Base-by-base conservation (phyloP, 257 asterid genomes). In the Ajuga chamaepitys region DNA sequence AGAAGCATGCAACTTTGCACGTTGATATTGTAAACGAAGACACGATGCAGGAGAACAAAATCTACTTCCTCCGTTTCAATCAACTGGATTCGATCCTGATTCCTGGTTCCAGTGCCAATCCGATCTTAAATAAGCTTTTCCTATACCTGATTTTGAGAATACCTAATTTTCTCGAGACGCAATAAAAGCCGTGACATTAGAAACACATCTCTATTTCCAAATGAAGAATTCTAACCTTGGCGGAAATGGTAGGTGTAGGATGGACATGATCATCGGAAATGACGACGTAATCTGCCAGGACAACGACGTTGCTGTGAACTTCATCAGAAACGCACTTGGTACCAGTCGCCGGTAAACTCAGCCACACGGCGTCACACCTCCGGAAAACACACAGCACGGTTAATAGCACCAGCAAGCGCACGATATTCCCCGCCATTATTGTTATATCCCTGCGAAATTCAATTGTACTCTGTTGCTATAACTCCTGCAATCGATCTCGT, bases 321-420 rank as follows among this genome's bases (percentile, higher is more conserved):
- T 91, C 98, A 74, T 91, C 98, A 20, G 98, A 91, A 3, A 91
- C 94, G 74, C 98, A 91, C 67, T 91, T 91, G 38, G 94, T 79
- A 13, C 94, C 96, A 1, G 64, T 59, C 55, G 82, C 26, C 44
- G 96, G 95, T 59, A 91, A 46, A 70, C 37, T 80, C 84, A 91
- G 42, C 98, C 96, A 91, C 58, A 91, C 70, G 52, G 90, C 97
- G 25, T 70, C 83, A 56, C 74, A 67, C 58, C 60, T 46, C 58
- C 62, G 74, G 64, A 70, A 52, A 2, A 41, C 57, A 40, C 66
- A 75, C 18, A 71, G 20, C 28, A 77, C 7, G 10, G 65, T 16
- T 34, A 81, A 9, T 40, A 74, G 18, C 72, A 70, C 46, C 69
- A 60, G 56, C 54, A 55, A 28, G 81, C 66, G 77, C 78, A 70